Conservation (phyloP, 2,329 filamentous ascomycete species). For the Monosporascus ibericus region DNA sequence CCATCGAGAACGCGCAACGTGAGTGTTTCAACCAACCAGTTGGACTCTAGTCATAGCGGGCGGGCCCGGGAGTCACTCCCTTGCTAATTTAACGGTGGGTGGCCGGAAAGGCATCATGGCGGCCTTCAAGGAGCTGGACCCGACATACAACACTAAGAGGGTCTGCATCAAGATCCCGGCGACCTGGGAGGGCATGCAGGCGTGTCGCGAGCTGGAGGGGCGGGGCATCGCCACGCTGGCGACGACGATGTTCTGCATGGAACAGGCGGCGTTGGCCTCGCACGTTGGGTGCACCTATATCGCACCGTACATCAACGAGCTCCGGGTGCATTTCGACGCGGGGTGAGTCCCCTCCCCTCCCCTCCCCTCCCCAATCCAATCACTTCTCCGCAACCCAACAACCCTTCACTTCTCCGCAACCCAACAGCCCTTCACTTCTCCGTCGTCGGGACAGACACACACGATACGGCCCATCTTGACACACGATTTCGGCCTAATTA, state of each 20-base stretch:
- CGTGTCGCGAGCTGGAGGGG: conserved; percentile 47
- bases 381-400: not conserved
- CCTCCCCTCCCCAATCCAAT: not conserved
- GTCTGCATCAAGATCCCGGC: conserved; percentile 59
- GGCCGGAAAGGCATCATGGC: conserved; percentile 39
- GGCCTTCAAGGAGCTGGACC: conserved; percentile 38
- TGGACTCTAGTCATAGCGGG: conserved; percentile 1
- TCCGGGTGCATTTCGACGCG: conserved; percentile 54
- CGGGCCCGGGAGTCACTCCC: not conserved
- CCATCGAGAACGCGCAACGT: conserved; percentile 45
- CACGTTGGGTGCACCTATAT: conserved; percentile 56
- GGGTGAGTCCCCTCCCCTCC: conserved; percentile 27
- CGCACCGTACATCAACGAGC: conserved; percentile 60
- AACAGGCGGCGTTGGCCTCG: conserved; percentile 53
- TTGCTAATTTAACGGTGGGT: not conserved
- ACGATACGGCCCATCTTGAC: no score
- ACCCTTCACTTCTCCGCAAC: no score
- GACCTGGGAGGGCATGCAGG: conserved; percentile 58
- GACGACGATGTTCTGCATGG: conserved; percentile 57
- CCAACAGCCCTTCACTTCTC: no score
- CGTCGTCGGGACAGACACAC: no score
- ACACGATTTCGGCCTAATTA: not conserved
- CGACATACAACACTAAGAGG: conserved; percentile 37
- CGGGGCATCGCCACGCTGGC: conserved; percentile 53
- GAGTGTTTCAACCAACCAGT: conserved; percentile 12